Evolutionary conservation across 352 stramenopile genomes (phyloP), one percentile per base, ranked within the genome.

Genomic region (Pythium rhizo-oryzae): DNA sequence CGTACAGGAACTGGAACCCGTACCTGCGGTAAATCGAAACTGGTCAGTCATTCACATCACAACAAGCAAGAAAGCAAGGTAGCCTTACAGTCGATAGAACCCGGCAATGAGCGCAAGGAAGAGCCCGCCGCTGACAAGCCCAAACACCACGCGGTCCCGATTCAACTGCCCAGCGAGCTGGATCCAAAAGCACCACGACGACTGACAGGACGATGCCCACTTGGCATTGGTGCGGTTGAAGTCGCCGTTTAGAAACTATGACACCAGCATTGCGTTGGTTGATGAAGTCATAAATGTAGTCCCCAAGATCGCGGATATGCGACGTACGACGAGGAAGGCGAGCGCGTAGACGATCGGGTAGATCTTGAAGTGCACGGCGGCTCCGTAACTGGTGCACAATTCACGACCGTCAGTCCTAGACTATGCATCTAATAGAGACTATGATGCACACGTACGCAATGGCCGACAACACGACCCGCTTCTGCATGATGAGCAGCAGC

Each of bases 291-390:
- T 56, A 4, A 18, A 5, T 39, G 4, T 7, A 7, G 18, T n/a
- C 41, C 41, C 5, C 15, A 16, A 47, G 13, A n/a, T 47, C 9
- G 41, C 19, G 41, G 2, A 64, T 33, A 33, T 33, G 6, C 8
- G 6, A 60, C 70, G 54, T 89, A 94, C 89, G 71, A 97, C 86
- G 11, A 97, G 80, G 61, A 96, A 92, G 13, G 89, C 80, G 50
- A 96, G 76, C 24, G 86, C 89, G 72, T 99, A 99, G 67, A 99
- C 97, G 39, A 99, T 97, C 8, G 98, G 98, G 71, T 99, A 99
- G 18, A 99, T 96, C 76, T 99, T 99, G 71, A 99, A 92, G 75
- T 99, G 98, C 35, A 99, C 96, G 0, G 96, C 97, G 39, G 98
- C 84, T 5, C 97, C 97, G 78, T 99, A 97, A 74, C 75, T 98